phyloP scores from a whole-genome alignment of 352 stramenopile genomes.

The Globisporangium canariense region DNA sequence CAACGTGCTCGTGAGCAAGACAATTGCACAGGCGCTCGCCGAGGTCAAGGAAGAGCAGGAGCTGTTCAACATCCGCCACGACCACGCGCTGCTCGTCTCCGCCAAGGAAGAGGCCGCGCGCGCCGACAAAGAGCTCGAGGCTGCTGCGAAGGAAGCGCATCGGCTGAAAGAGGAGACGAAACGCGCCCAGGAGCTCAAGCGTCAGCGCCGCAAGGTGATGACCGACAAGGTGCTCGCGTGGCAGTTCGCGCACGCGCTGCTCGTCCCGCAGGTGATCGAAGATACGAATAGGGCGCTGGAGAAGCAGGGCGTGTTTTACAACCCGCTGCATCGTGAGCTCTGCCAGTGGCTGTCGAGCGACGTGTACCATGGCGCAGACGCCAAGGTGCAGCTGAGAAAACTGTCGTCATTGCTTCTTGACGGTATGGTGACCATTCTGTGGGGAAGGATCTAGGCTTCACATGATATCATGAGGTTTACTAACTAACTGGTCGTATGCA shows the following conservation, averaged over 20 bases:
- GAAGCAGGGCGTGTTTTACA: constrained; percentile 62
- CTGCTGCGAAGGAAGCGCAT: constrained; percentile 45
- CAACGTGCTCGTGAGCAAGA: constrained; percentile 79
- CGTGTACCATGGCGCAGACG: constrained; percentile 39
- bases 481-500: background rate
- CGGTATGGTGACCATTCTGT: constrained; percentile 18
- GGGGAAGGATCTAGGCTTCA: background rate
- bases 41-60: constrained; percentile 81
- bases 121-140: constrained; percentile 46
- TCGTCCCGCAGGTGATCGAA: constrained; percentile 37
- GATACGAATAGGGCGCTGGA: constrained; percentile 30
- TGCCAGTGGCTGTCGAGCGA: constrained; percentile 36
- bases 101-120: constrained; percentile 41
- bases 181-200: constrained; percentile 37
- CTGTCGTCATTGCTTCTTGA: constrained; percentile 39
- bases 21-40: constrained; percentile 64
- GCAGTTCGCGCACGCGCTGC: constrained; percentile 41
- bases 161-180: constrained; percentile 48
- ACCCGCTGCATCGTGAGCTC: constrained; percentile 52
- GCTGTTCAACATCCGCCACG: constrained; percentile 38
- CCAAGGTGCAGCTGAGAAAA: constrained; percentile 35
- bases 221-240: constrained; percentile 56
- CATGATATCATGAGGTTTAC: background rate
- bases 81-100: constrained; percentile 37
- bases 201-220: constrained; percentile 37